These are phyloP conservation scores for Volvariella volvacea DNA, from an alignment of 1,284 basidiomycete species.

Conservation along the genomic window DNA sequence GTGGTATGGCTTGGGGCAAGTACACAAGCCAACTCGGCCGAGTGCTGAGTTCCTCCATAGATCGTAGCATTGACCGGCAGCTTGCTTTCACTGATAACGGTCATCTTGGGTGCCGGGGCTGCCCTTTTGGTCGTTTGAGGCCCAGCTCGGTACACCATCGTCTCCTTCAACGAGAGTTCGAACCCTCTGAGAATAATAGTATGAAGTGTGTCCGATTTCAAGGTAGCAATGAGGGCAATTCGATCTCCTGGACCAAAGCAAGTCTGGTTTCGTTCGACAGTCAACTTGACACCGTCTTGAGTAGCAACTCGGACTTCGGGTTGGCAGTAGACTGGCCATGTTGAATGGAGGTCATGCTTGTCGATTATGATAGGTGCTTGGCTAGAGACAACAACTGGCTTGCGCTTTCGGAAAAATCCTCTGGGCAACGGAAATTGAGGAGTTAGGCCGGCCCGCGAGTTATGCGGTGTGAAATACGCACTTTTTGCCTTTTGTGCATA, in stretches of 20 bases:
- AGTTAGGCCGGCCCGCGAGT: constrained; percentile 3
- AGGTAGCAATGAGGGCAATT: constrained; percentile 61
- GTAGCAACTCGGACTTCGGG: constrained; percentile 64
- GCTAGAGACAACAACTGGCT: constrained; percentile 52
- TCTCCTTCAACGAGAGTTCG: constrained; percentile 73
- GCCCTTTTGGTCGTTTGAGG: constrained; percentile 46
- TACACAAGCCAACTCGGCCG: constrained; percentile 59
- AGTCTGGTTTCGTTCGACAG: constrained; percentile 66
- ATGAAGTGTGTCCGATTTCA: constrained; percentile 62
- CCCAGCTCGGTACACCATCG: constrained; percentile 59
- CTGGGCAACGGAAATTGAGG: constrained; percentile 24
- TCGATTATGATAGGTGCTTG: constrained; percentile 70
- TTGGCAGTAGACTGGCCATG: constrained; percentile 83
- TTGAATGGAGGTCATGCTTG: constrained; percentile 85
- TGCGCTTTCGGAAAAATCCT: constrained; percentile 69
- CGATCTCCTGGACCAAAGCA: constrained; percentile 82
- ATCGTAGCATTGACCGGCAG: constrained; percentile 65
- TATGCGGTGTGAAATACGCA: constrained; percentile 22
- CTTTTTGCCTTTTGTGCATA: constrained; percentile 81
- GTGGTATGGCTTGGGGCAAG: constrained; percentile 68
- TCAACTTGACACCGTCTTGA: constrained; percentile 64
- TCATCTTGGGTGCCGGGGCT: constrained; percentile 48
- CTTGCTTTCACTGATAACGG: constrained; percentile 56
- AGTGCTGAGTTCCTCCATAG: constrained; percentile 64
- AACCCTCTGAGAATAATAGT: constrained; percentile 70